Percentiles rank a stretch among this genome's conserved stretches.
Evolutionary conservation across 495 filamentous ascomycete species (phyloP).

Genomic region (Staphylotrichum tortipilum): DNA sequence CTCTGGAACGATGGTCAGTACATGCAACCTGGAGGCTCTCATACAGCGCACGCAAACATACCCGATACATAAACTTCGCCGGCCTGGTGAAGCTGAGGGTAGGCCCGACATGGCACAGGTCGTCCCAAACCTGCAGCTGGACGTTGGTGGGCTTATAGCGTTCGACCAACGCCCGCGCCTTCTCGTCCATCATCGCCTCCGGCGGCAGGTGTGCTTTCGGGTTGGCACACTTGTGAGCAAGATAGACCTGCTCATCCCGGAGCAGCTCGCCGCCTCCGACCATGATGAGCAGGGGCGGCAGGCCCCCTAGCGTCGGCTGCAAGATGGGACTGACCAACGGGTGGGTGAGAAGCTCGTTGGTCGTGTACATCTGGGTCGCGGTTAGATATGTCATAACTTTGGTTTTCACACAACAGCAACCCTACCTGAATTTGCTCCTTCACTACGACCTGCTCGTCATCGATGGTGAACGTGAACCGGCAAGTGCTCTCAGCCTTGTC

Average conservation of each 20-base stretch:
- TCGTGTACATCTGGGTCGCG: constrained; percentile 63
- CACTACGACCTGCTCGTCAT: constrained; percentile 59
- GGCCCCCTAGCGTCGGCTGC: constrained; percentile 76
- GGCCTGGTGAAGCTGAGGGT: constrained; percentile 88
- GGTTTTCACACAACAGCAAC: no score
- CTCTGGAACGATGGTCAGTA: constrained; percentile 35
- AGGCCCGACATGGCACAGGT: constrained; percentile 84
- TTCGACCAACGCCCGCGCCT: constrained; percentile 49
- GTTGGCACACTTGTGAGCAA: constrained; percentile 88
- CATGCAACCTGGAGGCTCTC: not conserved
- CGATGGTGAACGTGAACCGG: constrained; percentile 54
- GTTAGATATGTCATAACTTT: constrained; percentile 4
- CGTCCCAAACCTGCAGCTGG: constrained; percentile 93
- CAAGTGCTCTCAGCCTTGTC: constrained; percentile 34
- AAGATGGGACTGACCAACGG: constrained; percentile 83
- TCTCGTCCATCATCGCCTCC: constrained; percentile 55
- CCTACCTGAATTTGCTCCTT: constrained; percentile 81
- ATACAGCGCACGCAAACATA: not conserved
- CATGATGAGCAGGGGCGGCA: constrained; percentile 78
- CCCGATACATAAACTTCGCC: constrained; percentile 80
- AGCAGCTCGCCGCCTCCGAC: constrained; percentile 82
- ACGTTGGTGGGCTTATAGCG: constrained; percentile 78
- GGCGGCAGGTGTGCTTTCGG: constrained; percentile 64
- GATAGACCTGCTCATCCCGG: constrained; percentile 87
- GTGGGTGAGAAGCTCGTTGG: constrained; percentile 77